A percentile compares a stretch with the other conserved stretches of the same genome.
Evolutionary conservation across 1,139 yeast species (phyloP).

Genomic region (Magnusiomyces tetraspermus): DNA sequence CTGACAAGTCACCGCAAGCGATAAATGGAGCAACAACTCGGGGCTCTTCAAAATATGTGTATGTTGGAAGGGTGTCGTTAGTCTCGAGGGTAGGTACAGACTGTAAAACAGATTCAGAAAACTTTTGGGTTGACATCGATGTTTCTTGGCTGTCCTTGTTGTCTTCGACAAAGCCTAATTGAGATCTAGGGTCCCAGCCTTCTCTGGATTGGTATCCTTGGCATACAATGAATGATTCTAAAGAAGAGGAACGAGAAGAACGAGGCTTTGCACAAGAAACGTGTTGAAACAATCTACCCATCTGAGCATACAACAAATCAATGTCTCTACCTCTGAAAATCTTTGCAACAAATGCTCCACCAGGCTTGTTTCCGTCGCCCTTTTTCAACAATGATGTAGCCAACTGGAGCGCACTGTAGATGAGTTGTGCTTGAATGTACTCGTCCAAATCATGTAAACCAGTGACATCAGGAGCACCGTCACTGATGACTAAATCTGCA

Average conservation of each 20-base stretch:
- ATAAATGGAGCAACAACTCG: slow-evolving; percentile 74
- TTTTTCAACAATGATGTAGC: slow-evolving; percentile 64
- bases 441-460: slow-evolving; percentile 95
- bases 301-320: slow-evolving; percentile 79
- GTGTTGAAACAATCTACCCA: slow-evolving; percentile 70
- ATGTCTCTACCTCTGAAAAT: slow-evolving; percentile 93
- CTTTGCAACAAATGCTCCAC: slow-evolving; percentile 92
- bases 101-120: slow-evolving; percentile 5
- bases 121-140: slow-evolving; percentile 10
- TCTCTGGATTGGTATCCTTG: slow-evolving; percentile 71
- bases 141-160: not conserved
- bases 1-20: slow-evolving; percentile 86
- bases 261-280: slow-evolving; percentile 95
- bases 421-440: slow-evolving; percentile 89
- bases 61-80: not conserved
- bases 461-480: slow-evolving; percentile 98
- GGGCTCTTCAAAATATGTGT: slow-evolving; percentile 39
- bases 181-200: slow-evolving; percentile 62
- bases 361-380: slow-evolving; percentile 26
- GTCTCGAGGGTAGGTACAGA: not conserved
- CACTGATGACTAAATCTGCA: slow-evolving; percentile 93
- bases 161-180: slow-evolving; percentile 52
- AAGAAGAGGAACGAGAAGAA: slow-evolving; percentile 84
- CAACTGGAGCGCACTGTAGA: slow-evolving; percentile 79
- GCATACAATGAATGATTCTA: slow-evolving; percentile 91